Evolutionary conservation across 2,329 filamentous ascomycete genomes (phyloP).

Genomic region (Tricladium varicosporioides): DNA sequence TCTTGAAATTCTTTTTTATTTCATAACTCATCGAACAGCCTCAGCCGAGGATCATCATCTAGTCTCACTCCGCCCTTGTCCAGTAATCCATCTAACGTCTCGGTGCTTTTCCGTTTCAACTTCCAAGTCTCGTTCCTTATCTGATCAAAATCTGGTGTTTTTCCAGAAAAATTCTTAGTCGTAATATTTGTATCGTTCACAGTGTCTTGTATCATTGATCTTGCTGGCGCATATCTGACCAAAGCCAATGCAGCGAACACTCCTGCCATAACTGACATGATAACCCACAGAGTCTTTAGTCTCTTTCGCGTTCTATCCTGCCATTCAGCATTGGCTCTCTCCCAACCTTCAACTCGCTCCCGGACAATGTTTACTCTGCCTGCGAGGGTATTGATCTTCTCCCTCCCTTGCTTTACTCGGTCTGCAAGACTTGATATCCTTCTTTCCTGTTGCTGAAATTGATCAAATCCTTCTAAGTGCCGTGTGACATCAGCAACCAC

Average conservation of each 20-base stretch:
- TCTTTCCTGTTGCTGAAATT: conserved; percentile 63
- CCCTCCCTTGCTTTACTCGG: conserved; percentile 58
- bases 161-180: conserved; percentile 8
- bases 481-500: conserved; percentile 56
- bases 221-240: conserved; percentile 30
- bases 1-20: not conserved
- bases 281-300: conserved; percentile 62
- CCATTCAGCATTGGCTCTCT: conserved; percentile 64
- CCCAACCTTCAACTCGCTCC: conserved; percentile 64
- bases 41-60: conserved; percentile 31
- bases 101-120: conserved; percentile 10
- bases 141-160: conserved; percentile 21
- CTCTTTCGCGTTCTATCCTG: conserved; percentile 65
- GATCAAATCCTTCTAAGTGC: conserved; percentile 54
- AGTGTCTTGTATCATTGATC: conserved; percentile 6
- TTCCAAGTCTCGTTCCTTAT: conserved; percentile 19
- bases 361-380: conserved; percentile 63
- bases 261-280: conserved; percentile 45
- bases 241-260: conserved; percentile 47
- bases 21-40: conserved; percentile 35
- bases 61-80: conserved; percentile 14
- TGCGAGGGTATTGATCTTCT: conserved; percentile 58
- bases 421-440: conserved; percentile 60
- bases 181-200: conserved; percentile 19
- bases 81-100: conserved; percentile 13